Percentiles rank a stretch among this genome's conserved stretches.
Conservation (phyloP, 163 green algal species). For the Scenedesmus sp. region DNA sequence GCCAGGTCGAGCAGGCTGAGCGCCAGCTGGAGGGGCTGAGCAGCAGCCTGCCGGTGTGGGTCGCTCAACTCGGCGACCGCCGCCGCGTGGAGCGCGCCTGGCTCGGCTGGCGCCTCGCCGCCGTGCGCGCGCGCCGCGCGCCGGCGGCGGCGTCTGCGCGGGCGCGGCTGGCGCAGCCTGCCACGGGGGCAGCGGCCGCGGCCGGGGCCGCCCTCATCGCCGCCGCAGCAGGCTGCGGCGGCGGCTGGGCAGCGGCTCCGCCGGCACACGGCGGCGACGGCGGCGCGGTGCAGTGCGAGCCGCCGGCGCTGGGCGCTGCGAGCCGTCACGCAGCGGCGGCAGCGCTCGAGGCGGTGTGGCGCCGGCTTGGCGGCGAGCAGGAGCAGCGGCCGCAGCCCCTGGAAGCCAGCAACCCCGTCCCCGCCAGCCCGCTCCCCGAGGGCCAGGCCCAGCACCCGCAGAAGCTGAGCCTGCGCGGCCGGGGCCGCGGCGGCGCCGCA, state of each 20-base stretch:
- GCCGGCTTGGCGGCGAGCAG: neutral
- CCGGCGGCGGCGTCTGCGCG: neutral
- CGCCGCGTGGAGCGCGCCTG: slow-evolving; percentile 56
- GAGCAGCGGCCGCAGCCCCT: slow-evolving; percentile 21
- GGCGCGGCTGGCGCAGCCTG: neutral
- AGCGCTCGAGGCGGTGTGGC: neutral
- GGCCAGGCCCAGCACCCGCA: slow-evolving; percentile 4
- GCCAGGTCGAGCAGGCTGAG: slow-evolving; percentile 3
- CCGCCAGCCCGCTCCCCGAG: neutral
- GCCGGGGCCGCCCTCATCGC: no score
- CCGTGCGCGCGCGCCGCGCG: neutral
- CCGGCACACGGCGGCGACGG: neutral
- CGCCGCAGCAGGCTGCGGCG: neutral
- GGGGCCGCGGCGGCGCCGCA: no score
- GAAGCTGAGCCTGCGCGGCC: neutral
- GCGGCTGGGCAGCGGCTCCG: neutral
- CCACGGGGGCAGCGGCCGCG: no score
- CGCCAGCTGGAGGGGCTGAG: slow-evolving; percentile 49
- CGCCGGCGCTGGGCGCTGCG: neutral
- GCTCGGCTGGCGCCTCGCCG: slow-evolving; percentile 50
- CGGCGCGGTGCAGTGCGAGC: neutral
- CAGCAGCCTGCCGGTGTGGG: slow-evolving; percentile 43
- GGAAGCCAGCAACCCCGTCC: neutral
- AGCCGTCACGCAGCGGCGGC: neutral
- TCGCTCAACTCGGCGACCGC: slow-evolving; percentile 50